phyloP scores from a whole-genome alignment of 768 basidiomycete species.

The Xerocomellus amylosporus region DNA sequence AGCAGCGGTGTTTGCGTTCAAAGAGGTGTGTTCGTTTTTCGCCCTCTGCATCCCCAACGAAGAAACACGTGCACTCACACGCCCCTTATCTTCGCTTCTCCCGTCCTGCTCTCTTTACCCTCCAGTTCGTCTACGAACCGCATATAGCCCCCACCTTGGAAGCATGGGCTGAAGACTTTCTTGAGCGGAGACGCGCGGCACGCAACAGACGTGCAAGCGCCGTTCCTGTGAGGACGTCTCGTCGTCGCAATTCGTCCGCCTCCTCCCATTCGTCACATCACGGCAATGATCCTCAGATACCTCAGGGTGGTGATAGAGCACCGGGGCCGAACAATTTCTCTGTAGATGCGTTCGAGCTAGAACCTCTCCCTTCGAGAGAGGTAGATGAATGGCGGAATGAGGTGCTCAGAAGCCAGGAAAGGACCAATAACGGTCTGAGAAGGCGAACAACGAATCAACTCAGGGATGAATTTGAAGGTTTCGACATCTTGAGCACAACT shows the following conservation, averaged over 20 bases:
- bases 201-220: constrained; percentile 25
- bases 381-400: constrained; percentile 53
- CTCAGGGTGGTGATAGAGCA: not conserved
- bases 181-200: constrained; percentile 29
- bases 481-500: constrained; percentile 26
- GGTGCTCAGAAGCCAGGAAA: constrained; percentile 33
- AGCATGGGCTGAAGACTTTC: constrained; percentile 37
- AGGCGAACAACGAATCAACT: constrained; percentile 5
- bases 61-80: constrained; percentile 23
- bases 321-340: constrained; percentile 19
- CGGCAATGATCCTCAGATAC: constrained; percentile 6
- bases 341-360: constrained; percentile 44
- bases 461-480: constrained; percentile 13
- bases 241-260: constrained; percentile 11
- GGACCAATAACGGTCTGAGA: not conserved
- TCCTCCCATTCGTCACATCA: constrained; percentile 10
- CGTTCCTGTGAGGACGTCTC: constrained; percentile 20
- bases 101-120: not conserved
- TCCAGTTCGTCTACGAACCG: constrained; percentile 66
- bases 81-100: not conserved
- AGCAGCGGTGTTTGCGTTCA: constrained; percentile 53
- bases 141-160: constrained; percentile 63
- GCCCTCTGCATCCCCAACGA: not conserved
- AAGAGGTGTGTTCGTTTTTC: constrained; percentile 42
- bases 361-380: constrained; percentile 49